A percentile compares a stretch with the other conserved stretches of the same genome.
Conservation (phyloP, 441 rosid genomes). For the California macrophylla region DNA sequence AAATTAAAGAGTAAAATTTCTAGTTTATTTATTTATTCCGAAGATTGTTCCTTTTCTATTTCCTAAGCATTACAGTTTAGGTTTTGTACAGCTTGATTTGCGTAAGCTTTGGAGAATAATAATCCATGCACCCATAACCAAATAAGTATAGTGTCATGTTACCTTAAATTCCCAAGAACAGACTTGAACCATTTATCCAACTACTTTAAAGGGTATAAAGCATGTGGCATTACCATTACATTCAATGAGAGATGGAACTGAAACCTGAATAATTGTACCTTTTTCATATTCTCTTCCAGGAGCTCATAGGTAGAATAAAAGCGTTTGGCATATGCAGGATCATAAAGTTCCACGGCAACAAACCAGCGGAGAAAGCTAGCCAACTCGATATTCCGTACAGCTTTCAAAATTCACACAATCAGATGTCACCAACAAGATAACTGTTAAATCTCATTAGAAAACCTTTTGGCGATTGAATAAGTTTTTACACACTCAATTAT, state of each 20-base stretch:
- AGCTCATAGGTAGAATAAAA: slow-evolving; percentile 69
- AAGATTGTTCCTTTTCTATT: background rate
- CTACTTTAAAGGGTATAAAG: background rate
- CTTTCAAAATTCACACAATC: slow-evolving; percentile 36
- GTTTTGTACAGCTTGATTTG: slow-evolving; percentile 1
- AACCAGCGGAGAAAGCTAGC: slow-evolving; percentile 97
- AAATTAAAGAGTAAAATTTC: background rate
- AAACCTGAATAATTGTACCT: slow-evolving; percentile 39
- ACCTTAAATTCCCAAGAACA: no score
- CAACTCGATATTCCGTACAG: slow-evolving; percentile 72
- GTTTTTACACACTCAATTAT: background rate
- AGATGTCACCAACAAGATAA: slow-evolving; percentile 20
- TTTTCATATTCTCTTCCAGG: slow-evolving; percentile 59
- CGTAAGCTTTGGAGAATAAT: background rate
- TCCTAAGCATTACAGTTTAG: background rate
- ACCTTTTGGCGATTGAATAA: background rate
- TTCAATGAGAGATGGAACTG: background rate
- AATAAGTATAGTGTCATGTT: background rate
- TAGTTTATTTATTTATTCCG: no score
- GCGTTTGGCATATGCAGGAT: slow-evolving; percentile 69
- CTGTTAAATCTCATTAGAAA: slow-evolving; percentile 12
- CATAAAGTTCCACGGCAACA: slow-evolving; percentile 85
- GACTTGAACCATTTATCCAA: no score
- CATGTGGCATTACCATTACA: background rate
- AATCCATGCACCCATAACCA: background rate